phyloP scores from a whole-genome alignment of 257 asterid genomes.

The Capsicum rhomboideum region DNA sequence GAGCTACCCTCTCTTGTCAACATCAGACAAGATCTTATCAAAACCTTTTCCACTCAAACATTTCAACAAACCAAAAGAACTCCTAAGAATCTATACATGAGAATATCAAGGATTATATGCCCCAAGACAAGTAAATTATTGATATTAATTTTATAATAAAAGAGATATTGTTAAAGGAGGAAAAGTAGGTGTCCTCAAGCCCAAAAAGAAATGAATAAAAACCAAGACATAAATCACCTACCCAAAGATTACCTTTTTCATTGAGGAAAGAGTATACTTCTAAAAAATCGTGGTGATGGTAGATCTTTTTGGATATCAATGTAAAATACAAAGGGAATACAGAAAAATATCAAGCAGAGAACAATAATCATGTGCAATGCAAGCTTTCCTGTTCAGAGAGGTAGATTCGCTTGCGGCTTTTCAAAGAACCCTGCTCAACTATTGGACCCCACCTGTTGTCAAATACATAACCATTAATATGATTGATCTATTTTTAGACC shows the following conservation, averaged over 20 bases:
- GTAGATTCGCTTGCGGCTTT: constrained; percentile 75
- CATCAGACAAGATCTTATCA: too few relatives aligned
- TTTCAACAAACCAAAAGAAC: too few relatives aligned
- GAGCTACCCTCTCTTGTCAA: too few relatives aligned
- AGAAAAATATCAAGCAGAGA: too few relatives aligned
- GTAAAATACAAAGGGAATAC: not conserved
- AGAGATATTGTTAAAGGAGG: not conserved
- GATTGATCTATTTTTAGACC: too few relatives aligned
- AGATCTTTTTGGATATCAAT: not conserved
- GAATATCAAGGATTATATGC: too few relatives aligned
- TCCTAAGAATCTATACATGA: too few relatives aligned
- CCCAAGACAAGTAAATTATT: too few relatives aligned
- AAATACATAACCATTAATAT: not conserved
- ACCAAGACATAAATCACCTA: not conserved
- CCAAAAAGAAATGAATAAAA: not conserved
- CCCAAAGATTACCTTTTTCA: too few relatives aligned
- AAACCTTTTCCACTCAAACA: too few relatives aligned
- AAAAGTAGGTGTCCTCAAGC: not conserved
- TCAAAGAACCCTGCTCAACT: constrained; percentile 50
- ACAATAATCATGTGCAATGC: not conserved
- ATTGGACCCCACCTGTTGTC: too few relatives aligned
- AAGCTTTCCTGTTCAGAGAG: constrained; percentile 71
- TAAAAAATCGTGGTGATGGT: not conserved
- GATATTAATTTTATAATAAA: too few relatives aligned
- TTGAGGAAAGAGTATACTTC: not conserved